Evolutionary conservation across 1,284 basidiomycete genomes (phyloP).

Genomic region (Ceraceosorus bombacis): DNA sequence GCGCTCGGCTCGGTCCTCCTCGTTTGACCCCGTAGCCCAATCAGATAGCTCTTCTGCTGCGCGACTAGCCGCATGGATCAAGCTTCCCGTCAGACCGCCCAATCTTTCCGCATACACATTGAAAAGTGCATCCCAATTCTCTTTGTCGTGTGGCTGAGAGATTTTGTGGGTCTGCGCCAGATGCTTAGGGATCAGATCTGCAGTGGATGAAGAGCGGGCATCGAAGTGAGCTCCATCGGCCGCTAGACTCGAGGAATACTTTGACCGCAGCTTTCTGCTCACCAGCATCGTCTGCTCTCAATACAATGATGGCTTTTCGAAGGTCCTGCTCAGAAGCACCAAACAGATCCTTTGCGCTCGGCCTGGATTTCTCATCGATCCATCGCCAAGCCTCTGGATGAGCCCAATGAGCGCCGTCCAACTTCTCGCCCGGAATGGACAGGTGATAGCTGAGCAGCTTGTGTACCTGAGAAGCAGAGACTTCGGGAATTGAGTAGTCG

Average conservation of each 20-base stretch:
- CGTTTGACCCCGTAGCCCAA: too few species aligned
- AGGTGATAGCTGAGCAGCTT: conserved; percentile 24
- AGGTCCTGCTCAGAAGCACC: conserved; percentile 7
- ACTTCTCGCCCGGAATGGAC: conserved; percentile 3
- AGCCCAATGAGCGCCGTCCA: conserved; percentile 12
- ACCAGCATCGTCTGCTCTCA: conserved; percentile 24
- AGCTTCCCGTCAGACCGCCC: too few species aligned
- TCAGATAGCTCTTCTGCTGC: too few species aligned
- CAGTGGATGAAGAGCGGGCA: too few species aligned
- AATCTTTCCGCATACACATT: too few species aligned
- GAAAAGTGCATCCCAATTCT: too few species aligned
- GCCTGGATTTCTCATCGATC: too few species aligned
- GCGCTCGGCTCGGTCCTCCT: too few species aligned
- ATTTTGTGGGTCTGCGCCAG: too few species aligned
- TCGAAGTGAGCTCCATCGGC: not conserved
- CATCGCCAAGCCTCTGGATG: conserved; percentile 10
- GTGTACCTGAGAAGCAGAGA: conserved; percentile 18
- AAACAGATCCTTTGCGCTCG: conserved; percentile 23
- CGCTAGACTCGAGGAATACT: not conserved
- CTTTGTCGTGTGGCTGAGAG: too few species aligned
- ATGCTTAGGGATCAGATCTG: too few species aligned
- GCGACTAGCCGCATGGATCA: too few species aligned
- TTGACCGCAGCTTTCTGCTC: conserved; percentile 4
- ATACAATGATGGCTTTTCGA: conserved; percentile 21
- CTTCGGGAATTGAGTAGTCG: not conserved